Base-by-base conservation (phyloP, 768 basidiomycete genomes). In the Kondoa malvinella region DNA sequence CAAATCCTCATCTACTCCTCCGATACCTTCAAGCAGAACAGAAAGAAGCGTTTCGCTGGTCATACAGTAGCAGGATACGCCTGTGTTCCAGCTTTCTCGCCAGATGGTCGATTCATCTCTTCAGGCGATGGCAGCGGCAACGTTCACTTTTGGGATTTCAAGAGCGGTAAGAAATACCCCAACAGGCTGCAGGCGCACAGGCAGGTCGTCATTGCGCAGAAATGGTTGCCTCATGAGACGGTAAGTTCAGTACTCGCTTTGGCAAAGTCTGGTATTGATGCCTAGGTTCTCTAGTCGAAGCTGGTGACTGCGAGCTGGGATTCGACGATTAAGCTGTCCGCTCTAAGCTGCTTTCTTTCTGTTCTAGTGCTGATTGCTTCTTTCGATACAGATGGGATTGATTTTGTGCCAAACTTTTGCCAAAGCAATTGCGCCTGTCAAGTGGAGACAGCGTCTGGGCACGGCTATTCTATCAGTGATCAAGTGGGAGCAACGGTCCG, bases 71-170 rank as follows among this genome's bases (percentile, higher is more conserved):
- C 95, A 4, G 95, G 95, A 15, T 97, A 96, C 77, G 95, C 95
- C 1, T 95, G 92, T 76, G 88, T 92, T 75, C 86, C 96, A 33
- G 92, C 89, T 30, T 99, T 99, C 79, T 95, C 92, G 21, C 92
- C 95, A 0, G 95, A 99, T 76, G 95, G 95, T 1, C 90, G 91
- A 77, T 97, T 91, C 88, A 88, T 99, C 74, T 92, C 89, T 74
- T 92, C 90, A 68, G 95, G 95, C 31, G 94, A 96, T 74, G 88
- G 89, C 12, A 85, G 87, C 72, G 95, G 95, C 8, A 92, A 95
- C 76, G 82, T 99, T 57, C 88, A 96, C 1, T 94, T 96, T 78
- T 99, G 95, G 95, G 95, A 97, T 77, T 99, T 90, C 89, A 97
- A 95, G 79, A 92, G 87, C n/a, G 89, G 92, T 1, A 85, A 89